Percentiles rank a stretch among this genome's conserved stretches.
Evolutionary conservation across 2,329 filamentous ascomycete species (phyloP).

Genomic region (Colletotrichum sp.): DNA sequence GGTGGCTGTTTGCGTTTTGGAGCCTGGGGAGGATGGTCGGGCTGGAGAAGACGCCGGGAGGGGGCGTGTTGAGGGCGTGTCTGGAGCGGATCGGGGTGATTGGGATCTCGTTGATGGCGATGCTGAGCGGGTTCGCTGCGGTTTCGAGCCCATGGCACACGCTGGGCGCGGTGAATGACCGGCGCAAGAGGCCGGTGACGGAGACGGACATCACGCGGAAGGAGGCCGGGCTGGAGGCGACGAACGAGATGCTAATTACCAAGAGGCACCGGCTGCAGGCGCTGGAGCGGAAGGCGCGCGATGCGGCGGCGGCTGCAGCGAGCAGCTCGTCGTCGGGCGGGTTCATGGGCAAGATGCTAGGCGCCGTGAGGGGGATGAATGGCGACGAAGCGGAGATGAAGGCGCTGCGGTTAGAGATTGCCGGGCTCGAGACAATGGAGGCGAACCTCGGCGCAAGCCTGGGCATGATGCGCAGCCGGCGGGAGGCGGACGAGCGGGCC

Average conservation of each 20-base stretch:
- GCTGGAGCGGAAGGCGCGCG: constrained; percentile 66
- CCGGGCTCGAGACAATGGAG: constrained; percentile 82
- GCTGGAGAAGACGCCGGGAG: constrained; percentile 28
- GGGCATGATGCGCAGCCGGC: constrained; percentile 65
- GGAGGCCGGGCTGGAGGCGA: constrained; percentile 78
- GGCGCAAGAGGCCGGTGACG: constrained; percentile 62
- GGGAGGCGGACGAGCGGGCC: constrained; percentile 69
- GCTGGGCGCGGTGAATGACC: constrained; percentile 66
- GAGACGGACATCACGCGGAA: constrained; percentile 80
- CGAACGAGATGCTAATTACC: constrained; percentile 77
- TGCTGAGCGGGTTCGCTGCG: constrained; percentile 89
- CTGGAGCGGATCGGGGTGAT: constrained; percentile 80
- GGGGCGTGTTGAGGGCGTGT: constrained; percentile 55
- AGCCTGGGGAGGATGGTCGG: constrained; percentile 68
- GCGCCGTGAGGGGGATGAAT: constrained; percentile 70
- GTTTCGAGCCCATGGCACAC: constrained; percentile 87
- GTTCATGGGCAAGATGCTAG: constrained; percentile 76
- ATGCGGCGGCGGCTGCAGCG: constrained; percentile 42
- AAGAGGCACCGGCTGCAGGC: constrained; percentile 77
- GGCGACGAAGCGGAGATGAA: constrained; percentile 64
- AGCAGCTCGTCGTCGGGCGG: constrained; percentile 40
- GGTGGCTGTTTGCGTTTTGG: constrained; percentile 81
- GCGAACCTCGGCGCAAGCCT: constrained; percentile 71
- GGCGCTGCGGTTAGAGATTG: constrained; percentile 74
- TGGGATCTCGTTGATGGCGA: constrained; percentile 84